Evolutionary conservation across 2,329 filamentous ascomycete genomes (phyloP).

Genomic region (Drechslerella dactyloides): DNA sequence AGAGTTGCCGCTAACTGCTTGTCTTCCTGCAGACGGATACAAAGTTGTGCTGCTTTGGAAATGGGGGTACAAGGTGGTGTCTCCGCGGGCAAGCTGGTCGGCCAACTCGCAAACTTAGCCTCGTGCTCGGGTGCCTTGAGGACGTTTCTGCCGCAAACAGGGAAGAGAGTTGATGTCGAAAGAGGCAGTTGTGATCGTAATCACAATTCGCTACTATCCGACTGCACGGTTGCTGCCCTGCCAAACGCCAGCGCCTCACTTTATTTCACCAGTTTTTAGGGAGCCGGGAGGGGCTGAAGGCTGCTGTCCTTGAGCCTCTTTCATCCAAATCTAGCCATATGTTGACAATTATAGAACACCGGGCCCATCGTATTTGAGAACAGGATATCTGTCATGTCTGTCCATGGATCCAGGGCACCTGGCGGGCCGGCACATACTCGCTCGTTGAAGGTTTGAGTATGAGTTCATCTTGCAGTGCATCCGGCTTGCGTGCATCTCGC

Average conservation of each 20-base stretch:
- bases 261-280: constrained; percentile 9
- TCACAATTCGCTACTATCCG: constrained; percentile 10
- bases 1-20: constrained; percentile 35
- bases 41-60: constrained; percentile 12
- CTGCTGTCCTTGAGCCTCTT: constrained; percentile 11
- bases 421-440: constrained; percentile 22
- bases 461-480: constrained; percentile 4
- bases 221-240: constrained; percentile 21
- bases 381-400: not conserved
- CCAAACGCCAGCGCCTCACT: constrained; percentile 27
- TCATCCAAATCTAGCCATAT: constrained; percentile 26
- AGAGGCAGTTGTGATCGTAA: constrained; percentile 12
- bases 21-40: constrained; percentile 37
- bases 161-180: constrained; percentile 18
- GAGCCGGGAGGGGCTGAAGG: not conserved
- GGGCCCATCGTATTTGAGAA: not conserved
- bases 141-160: constrained; percentile 43
- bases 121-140: constrained; percentile 38
- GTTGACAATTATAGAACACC: constrained; percentile 14
- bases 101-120: not conserved
- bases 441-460: too few relatives aligned
- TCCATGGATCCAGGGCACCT: constrained; percentile 13
- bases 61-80: constrained; percentile 9
- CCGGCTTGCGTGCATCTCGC: not conserved
- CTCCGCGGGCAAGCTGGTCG: not conserved